These are phyloP conservation scores for Rosa hybrid DNA, from an alignment of 331 rosid species.

Conservation along the genomic window DNA sequence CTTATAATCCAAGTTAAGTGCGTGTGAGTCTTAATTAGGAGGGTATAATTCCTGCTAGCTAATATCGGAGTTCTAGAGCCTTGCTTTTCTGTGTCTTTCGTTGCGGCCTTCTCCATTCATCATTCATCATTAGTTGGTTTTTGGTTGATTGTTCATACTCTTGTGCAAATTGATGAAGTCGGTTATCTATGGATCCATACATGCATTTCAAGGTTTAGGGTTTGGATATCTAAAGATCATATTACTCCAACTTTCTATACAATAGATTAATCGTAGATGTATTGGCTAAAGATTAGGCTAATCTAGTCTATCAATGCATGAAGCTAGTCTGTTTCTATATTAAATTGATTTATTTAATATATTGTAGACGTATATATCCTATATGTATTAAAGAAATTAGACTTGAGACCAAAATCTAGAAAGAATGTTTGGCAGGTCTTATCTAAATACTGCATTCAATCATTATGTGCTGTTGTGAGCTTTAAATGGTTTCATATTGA, in stretches of 20 bases:
- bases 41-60: not conserved
- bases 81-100: not conserved
- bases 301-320: too few relatives aligned
- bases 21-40: not conserved
- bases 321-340: too few relatives aligned
- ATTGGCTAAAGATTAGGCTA: too few relatives aligned
- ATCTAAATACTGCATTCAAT: not conserved
- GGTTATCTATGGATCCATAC: not conserved
- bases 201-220: not conserved
- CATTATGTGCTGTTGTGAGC: not conserved
- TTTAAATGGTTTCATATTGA: slow-evolving; percentile 4
- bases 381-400: not conserved
- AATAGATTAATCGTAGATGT: too few relatives aligned
- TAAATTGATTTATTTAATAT: too few relatives aligned
- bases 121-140: not conserved
- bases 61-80: too few relatives aligned
- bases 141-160: not conserved
- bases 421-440: not conserved
- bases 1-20: not conserved
- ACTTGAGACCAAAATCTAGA: slow-evolving; percentile 1
- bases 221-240: too few relatives aligned
- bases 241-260: too few relatives aligned
- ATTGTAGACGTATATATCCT: too few relatives aligned
- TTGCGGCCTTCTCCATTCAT: not conserved
- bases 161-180: too few relatives aligned